Evolutionary conservation across 1,284 basidiomycete genomes (phyloP).

Genomic region (Austroboletus novae-zelandiae): DNA sequence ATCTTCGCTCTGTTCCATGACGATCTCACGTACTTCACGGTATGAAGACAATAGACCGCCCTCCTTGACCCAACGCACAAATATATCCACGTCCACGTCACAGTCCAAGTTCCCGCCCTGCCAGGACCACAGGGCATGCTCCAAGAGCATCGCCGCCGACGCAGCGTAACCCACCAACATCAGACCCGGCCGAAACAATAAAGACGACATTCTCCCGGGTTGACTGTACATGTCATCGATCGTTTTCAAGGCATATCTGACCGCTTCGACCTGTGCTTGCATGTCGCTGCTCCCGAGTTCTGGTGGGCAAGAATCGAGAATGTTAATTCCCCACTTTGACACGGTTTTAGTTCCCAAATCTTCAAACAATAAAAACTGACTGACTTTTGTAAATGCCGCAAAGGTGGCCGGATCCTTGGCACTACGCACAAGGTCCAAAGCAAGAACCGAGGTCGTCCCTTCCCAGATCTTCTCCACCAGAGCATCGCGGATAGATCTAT

Average conservation of each 20-base stretch:
- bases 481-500: slow-evolving; percentile 57
- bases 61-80: slow-evolving; percentile 58
- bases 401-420: slow-evolving; percentile 40
- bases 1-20: slow-evolving; percentile 24
- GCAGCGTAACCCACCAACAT: slow-evolving; percentile 54
- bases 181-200: slow-evolving; percentile 55
- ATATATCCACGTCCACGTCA: slow-evolving; percentile 49
- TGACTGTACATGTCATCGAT: slow-evolving; percentile 18
- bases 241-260: slow-evolving; percentile 37
- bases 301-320: slow-evolving; percentile 43
- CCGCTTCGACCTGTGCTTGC: slow-evolving; percentile 26
- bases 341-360: slow-evolving; percentile 2
- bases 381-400: slow-evolving; percentile 37
- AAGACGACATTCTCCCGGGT: slow-evolving; percentile 33
- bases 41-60: slow-evolving; percentile 43
- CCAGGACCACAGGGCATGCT: slow-evolving; percentile 60
- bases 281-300: slow-evolving; percentile 28
- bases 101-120: slow-evolving; percentile 30
- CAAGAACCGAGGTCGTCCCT: slow-evolving; percentile 67
- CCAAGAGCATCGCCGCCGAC: slow-evolving; percentile 54
- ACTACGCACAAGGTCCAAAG: slow-evolving; percentile 64
- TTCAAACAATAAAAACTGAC: slow-evolving; percentile 2
- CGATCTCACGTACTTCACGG: slow-evolving; percentile 38
- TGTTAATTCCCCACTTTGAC: slow-evolving; percentile 51
- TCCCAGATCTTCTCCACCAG: slow-evolving; percentile 85